Base-by-base conservation (phyloP, 495 filamentous ascomycete genomes). In the Glutinoglossum americanum region DNA sequence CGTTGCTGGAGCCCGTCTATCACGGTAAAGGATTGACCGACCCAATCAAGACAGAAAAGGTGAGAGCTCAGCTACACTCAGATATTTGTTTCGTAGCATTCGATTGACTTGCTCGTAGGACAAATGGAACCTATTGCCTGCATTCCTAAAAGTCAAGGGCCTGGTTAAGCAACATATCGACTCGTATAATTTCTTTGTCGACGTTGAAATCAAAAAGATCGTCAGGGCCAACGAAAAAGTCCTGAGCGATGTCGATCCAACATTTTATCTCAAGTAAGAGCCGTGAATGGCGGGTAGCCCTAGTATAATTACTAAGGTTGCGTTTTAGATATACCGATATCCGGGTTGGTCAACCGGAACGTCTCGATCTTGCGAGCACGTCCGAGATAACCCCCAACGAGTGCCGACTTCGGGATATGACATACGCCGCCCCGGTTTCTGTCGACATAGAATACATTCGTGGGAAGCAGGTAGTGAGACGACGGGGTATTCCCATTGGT, bases 141-240 rank as follows among this genome's bases (percentile, higher is more conserved):
- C 92, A 3, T 99, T 97, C 65, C 74, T 99, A 53, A 95, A 95
- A 66, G 89, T 95, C 63, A 99, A 99, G 68, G 92, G 89, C 39
- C 70, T 95, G 58, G 87, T 94, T 51, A 94, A 94, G 70, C 89
- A 95, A 69, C 92, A 99, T 68, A 90, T 97, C 69, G 93, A 99
- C 71, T 97, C 92, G 32, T 99, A 85, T 76, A 94, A 99, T 70
- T 94, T 85, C 68, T 94, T 99, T 63, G 81, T 96, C 56, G 86
- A 97, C 57, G 82, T 89, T 21, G 89, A 94, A 64, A 76, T 99
- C 67, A 94, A 95, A 69, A 86, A 96, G 63, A 97, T 99, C 57
- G 83, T 99, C 58, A 78, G 83, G 64, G 86, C 89, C 26, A 96
- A 94, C 67, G 80, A 81, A 35, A 78, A 75, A 9, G 82, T 99